phyloP scores from a whole-genome alignment of 148 eudicot genomes.

The Arctostaphylos glauca region DNA sequence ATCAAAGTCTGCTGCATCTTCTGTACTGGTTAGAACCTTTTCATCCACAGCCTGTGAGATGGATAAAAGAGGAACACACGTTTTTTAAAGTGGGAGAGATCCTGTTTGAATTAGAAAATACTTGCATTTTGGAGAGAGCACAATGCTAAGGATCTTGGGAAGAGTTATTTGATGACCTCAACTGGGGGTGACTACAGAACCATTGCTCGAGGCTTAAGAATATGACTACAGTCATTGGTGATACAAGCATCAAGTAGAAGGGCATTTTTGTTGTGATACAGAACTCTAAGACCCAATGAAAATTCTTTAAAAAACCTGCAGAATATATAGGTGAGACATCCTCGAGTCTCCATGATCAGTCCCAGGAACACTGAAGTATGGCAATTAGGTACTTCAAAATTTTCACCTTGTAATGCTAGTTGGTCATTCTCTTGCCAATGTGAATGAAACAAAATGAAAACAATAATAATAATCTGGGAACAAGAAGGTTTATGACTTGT shows the following conservation, averaged over 20 bases:
- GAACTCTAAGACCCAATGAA: background rate
- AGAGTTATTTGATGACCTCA: background rate
- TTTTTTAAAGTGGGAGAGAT: too few relatives aligned
- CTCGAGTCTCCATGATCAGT: background rate
- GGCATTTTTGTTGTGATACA: background rate
- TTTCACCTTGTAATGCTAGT: background rate
- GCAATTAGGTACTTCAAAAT: background rate
- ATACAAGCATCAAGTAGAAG: background rate
- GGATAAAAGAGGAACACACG: background rate
- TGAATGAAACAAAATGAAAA: background rate
- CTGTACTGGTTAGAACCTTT: constrained; percentile 27
- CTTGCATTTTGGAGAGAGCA: background rate
- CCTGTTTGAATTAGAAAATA: background rate
- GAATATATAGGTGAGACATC: background rate
- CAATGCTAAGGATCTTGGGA: background rate
- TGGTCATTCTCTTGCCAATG: background rate
- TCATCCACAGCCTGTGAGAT: constrained; percentile 38
- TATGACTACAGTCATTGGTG: background rate
- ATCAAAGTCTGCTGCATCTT: constrained; percentile 42
- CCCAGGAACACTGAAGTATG: background rate
- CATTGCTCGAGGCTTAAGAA: background rate
- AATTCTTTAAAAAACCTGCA: background rate
- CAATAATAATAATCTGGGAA: background rate
- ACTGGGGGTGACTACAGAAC: background rate
- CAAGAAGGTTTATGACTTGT: background rate